These are phyloP conservation scores for Calonectria leucothoes DNA, from an alignment of 2,329 filamentous ascomycete genomes.

Conservation along the genomic window DNA sequence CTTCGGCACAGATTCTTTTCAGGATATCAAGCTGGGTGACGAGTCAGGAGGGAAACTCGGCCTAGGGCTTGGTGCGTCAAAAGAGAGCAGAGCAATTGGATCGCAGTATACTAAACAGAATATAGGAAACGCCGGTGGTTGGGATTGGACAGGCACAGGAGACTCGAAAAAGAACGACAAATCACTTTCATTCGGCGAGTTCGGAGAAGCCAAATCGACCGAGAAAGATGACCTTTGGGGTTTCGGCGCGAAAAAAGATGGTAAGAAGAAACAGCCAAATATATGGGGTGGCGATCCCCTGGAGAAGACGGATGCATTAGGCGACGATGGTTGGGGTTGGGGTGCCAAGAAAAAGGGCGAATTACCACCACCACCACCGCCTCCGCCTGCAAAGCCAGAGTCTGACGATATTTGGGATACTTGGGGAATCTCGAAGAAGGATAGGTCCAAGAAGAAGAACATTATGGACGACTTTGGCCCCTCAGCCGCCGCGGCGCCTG, in stretches of 20 bases:
- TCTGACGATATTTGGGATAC: slow-evolving; percentile 47
- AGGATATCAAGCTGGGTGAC: slow-evolving; percentile 75
- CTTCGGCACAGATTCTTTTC: slow-evolving; percentile 65
- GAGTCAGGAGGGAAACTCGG: slow-evolving; percentile 67
- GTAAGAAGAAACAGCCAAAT: slow-evolving; percentile 54
- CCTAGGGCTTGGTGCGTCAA: slow-evolving; percentile 62
- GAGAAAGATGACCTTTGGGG: slow-evolving; percentile 46
- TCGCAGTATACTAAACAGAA: slow-evolving; percentile 72
- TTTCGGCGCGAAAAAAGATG: slow-evolving; percentile 53
- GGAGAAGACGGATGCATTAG: slow-evolving; percentile 46
- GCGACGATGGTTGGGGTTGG: slow-evolving; percentile 50
- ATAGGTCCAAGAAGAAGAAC: slow-evolving; percentile 46
- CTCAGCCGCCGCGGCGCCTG: slow-evolving; percentile 34
- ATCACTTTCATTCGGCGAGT: slow-evolving; percentile 60
- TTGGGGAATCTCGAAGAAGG: slow-evolving; percentile 47
- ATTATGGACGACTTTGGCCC: slow-evolving; percentile 37
- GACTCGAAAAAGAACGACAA: slow-evolving; percentile 63
- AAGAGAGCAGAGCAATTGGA: slow-evolving; percentile 60
- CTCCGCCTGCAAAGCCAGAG: slow-evolving; percentile 41
- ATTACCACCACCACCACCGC: slow-evolving; percentile 29
- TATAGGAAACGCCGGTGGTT: slow-evolving; percentile 57
- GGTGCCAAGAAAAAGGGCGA: slow-evolving; percentile 54
- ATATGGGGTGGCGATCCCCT: slow-evolving; percentile 50
- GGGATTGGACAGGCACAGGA: slow-evolving; percentile 53
- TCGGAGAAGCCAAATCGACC: slow-evolving; percentile 54